These are phyloP conservation scores for Auriscalpium orientale DNA, from an alignment of 768 basidiomycete genomes.

Conservation along the genomic window DNA sequence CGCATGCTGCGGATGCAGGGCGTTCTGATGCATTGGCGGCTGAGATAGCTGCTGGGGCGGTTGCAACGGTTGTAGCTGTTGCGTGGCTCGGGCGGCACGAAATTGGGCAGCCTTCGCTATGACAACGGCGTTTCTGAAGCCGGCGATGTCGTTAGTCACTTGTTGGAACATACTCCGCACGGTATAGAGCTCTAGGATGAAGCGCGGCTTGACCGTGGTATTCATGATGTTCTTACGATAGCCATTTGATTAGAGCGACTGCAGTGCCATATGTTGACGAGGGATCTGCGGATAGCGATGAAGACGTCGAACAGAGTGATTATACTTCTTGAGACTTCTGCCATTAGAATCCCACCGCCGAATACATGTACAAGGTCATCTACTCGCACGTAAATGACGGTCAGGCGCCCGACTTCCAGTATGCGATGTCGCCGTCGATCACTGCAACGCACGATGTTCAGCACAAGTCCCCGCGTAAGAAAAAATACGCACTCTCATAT, in stretches of 20 bases:
- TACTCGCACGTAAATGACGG: too few species aligned
- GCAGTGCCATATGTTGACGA: too few species aligned
- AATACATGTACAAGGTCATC: too few species aligned
- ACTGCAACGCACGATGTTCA: constrained; percentile 32
- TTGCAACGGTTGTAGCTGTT: constrained; percentile 1
- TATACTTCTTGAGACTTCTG: too few species aligned
- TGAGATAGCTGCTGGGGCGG: background rate
- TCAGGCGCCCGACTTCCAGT: constrained; percentile 76
- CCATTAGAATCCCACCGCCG: too few species aligned
- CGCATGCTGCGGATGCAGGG: background rate
- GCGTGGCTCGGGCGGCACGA: background rate
- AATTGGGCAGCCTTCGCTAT: background rate
- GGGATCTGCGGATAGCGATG: too few species aligned
- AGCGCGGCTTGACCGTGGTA: constrained; percentile 6
- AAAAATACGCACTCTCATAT: constrained; percentile 69
- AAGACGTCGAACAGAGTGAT: too few species aligned
- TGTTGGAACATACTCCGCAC: constrained; percentile 15
- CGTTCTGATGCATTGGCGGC: background rate
- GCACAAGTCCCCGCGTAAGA: background rate
- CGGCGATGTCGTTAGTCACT: constrained; percentile 10
- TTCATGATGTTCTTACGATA: too few species aligned
- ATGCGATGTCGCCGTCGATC: constrained; percentile 85
- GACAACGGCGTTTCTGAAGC: constrained; percentile 1
- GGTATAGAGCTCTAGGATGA: constrained; percentile 11
- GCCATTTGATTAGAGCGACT: too few species aligned